Base-by-base conservation (phyloP, 495 filamentous ascomycete species). In the Hypoxylon trugodes region DNA sequence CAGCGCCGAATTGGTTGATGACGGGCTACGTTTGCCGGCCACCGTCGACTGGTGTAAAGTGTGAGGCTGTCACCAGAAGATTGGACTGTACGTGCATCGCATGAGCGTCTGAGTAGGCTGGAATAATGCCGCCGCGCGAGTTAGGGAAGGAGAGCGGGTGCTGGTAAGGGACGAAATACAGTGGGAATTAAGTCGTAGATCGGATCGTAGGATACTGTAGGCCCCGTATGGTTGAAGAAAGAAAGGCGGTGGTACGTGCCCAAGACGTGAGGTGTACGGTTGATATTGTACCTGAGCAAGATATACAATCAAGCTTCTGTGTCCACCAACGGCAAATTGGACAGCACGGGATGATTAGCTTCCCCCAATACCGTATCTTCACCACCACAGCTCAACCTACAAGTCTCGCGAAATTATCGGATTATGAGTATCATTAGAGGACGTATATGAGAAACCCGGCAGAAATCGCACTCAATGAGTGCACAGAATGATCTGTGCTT, bases 41-140 rank as follows among this genome's bases (percentile, higher is more conserved):
- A 63, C 59, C 49, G 45, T 50, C 22, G 21, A 59, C 37, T 59
- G 50, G 59, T 63, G 33, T 12, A 36, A 26, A 36, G 25, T 51
- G 59, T 59, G 69, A 65, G 68, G 68, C 68, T 59, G 61, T 65
- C 57, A 66, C 65, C 61, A 60, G 58, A 26, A 62, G 38, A 54
- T 46, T 54, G 43, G 51, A n/a, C 63, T 58, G 62, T 48, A 55
- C 52, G 68, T 60, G 59, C 70, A 73, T 73, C 68, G 70, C 68
- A 70, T 70, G 53, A 52, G 45, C 45, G 46, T 56, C 41, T 48
- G 38, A 41, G 6, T 38, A 46, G 16, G 25, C 15, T 19, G 32
- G 24, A 35, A 40, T 41, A 24, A 21, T 52, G 37, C 19, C 38
- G 50, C 8, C 12, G 49, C 38, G 51, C 28, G 16, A 46, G 7